Evolutionary conservation across 345 rosid species (phyloP).

Genomic region (Linum usitatissimum): DNA sequence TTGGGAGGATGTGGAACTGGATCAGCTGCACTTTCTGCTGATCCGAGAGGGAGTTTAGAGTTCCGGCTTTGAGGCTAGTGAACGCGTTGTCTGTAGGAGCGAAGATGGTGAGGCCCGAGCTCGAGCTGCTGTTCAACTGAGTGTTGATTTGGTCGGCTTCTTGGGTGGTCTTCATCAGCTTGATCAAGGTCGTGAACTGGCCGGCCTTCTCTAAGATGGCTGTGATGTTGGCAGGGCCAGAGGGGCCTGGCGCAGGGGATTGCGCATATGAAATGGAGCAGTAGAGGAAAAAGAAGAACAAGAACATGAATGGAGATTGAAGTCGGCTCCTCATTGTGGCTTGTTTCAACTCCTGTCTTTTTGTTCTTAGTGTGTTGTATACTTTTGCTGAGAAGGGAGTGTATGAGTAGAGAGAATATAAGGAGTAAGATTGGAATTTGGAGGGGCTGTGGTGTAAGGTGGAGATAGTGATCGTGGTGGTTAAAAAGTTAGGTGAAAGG

Average conservation of each 20-base stretch:
- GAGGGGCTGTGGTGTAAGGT: slow-evolving; percentile 3
- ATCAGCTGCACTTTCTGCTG: slow-evolving; percentile 62
- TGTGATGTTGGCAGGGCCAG: slow-evolving; percentile 61
- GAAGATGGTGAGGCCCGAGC: slow-evolving; percentile 62
- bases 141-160: slow-evolving; percentile 65
- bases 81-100: slow-evolving; percentile 83
- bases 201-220: slow-evolving; percentile 71
- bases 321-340: slow-evolving; percentile 28
- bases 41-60: slow-evolving; percentile 54
- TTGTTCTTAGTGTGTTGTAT: neutral
- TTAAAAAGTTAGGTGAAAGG: slow-evolving; percentile 29
- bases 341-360: neutral
- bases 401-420: neutral
- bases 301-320: slow-evolving; percentile 15
- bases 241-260: slow-evolving; percentile 35
- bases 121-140: slow-evolving; percentile 56
- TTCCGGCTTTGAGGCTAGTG: slow-evolving; percentile 48
- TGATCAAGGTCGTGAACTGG: slow-evolving; percentile 53
- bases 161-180: slow-evolving; percentile 53
- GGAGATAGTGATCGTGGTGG: slow-evolving; percentile 16
- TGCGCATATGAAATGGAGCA: slow-evolving; percentile 28
- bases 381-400: slow-evolving; percentile 10
- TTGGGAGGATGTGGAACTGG: slow-evolving; percentile 74
- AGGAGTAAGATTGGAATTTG: slow-evolving; percentile 12
- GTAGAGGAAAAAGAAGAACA: slow-evolving; percentile 24